Base-by-base conservation (phyloP, 176 grass and related monocot genomes). In the Bonia amplexicaulis region DNA sequence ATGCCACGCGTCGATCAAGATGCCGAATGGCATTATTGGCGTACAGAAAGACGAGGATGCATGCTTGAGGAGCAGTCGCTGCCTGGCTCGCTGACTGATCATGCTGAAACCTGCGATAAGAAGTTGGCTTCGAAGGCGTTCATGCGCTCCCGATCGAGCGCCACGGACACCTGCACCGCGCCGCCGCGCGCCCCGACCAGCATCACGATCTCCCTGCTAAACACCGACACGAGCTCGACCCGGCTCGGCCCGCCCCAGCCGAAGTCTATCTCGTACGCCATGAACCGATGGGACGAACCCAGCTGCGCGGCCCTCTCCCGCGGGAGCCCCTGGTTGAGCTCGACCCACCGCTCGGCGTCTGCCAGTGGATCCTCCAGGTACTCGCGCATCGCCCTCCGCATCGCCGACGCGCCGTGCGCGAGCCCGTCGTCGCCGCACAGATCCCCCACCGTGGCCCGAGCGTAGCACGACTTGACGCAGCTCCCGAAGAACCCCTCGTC, bases 241-340 rank as follows among this genome's bases (percentile, higher is more conserved):
- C 86, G 57, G 26, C 39, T 57, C 12, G 91, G 93, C 76, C 25
- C 55, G 11, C 91, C 93, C 80, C 88, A 89, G 37, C 93, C 86
- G 20, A 93, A 96, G 26, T 96, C 86, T 6, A 77, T 55, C 55
- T 89, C 83, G 73, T 91, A 93, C 33, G 82, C 89, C 60, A 44
- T 78, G 65, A 89, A 91, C 37, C 79, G 78, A 29, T 87, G 46
- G 3, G 91, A 96, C 10, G 83, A 69, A 0, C 80, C 91, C 2
- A 87, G 41, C n/a, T 6, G 54, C 12, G 88, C 27, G 0, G 54
- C 0, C 49, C 69, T 51, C 1, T 17, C 69, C 29, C 0, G 5
- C 33, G 73, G 49, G 9, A 64, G 0, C 0, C 5, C 13, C 8
- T 2, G 2, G 33, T 6, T 31, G 7, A 2, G 7, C 39, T 60